A percentile compares a stretch with the other conserved stretches of the same genome.
These are phyloP conservation scores for Rhododendron ovatum DNA, from an alignment of 148 eudicot genomes.

Conservation along the genomic window DNA sequence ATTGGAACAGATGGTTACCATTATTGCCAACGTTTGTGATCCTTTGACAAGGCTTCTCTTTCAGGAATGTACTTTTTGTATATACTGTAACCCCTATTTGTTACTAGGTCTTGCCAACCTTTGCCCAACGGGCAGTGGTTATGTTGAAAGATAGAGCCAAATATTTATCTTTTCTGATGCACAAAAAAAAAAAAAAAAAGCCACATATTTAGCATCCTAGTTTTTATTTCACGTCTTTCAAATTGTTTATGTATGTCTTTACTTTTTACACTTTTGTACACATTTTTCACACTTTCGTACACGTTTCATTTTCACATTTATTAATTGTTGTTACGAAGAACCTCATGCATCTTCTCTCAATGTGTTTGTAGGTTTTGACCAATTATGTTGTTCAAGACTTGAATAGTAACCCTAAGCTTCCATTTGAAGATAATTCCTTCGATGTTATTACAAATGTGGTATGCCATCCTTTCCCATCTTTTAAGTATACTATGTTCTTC, in stretches of 20 bases:
- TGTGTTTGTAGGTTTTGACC: constrained; percentile 67
- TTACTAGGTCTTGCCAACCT: background rate
- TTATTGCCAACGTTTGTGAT: background rate
- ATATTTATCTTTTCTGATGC: background rate
- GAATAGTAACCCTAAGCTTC: constrained; percentile 77
- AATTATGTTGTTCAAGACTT: constrained; percentile 91
- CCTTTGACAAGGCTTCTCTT: background rate
- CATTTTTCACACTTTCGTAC: background rate
- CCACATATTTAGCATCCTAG: background rate
- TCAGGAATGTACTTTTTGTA: background rate
- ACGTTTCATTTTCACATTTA: background rate
- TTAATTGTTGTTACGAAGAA: background rate
- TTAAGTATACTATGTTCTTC: background rate
- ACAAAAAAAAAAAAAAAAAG: background rate
- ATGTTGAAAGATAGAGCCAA: background rate
- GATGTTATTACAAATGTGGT: constrained; percentile 98
- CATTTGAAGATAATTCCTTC: constrained; percentile 77
- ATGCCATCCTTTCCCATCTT: constrained; percentile 20
- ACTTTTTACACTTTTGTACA: background rate
- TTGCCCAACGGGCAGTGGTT: background rate
- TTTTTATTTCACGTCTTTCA: background rate
- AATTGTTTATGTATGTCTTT: background rate
- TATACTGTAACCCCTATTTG: background rate
- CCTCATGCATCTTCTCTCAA: background rate
- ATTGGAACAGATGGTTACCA: background rate